These are phyloP conservation scores for Ophiostoma himal-ulmi DNA, from an alignment of 2,329 filamentous ascomycete species.

Conservation along the genomic window DNA sequence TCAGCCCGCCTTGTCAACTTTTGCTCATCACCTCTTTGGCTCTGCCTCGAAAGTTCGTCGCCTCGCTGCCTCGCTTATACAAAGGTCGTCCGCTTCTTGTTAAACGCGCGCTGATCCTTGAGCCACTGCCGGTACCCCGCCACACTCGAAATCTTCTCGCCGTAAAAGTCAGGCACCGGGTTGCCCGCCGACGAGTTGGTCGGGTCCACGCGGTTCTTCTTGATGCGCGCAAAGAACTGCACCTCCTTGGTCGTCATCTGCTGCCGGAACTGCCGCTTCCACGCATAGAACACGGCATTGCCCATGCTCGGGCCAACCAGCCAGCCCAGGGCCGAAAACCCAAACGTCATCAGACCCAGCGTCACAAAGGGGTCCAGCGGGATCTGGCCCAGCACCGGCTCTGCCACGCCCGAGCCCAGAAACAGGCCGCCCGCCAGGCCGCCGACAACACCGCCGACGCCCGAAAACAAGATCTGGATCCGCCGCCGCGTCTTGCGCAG, in stretches of 20 bases:
- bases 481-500: constrained; percentile 79
- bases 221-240: constrained; percentile 87
- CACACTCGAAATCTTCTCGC: constrained; percentile 93
- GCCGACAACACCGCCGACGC: constrained; percentile 56
- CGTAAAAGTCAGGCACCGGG: constrained; percentile 95
- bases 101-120: constrained; percentile 95
- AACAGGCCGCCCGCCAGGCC: constrained; percentile 59
- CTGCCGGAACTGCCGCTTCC: constrained; percentile 63
- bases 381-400: constrained; percentile 62
- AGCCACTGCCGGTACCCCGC: constrained; percentile 89
- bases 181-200: constrained; percentile 83
- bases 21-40: background rate
- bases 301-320: constrained; percentile 78
- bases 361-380: constrained; percentile 85
- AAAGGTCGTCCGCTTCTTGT: constrained; percentile 73
- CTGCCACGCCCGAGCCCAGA: constrained; percentile 65
- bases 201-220: constrained; percentile 87
- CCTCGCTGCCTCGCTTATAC: constrained; percentile 36
- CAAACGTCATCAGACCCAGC: constrained; percentile 71
- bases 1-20: too few relatives aligned
- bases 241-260: constrained; percentile 83
- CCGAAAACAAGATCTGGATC: constrained; percentile 73
- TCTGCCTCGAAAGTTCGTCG: background rate
- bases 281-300: constrained; percentile 68
- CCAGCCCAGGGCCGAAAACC: constrained; percentile 79